Base-by-base conservation (phyloP, 768 basidiomycete genomes). In the Russula griseocarnosa region DNA sequence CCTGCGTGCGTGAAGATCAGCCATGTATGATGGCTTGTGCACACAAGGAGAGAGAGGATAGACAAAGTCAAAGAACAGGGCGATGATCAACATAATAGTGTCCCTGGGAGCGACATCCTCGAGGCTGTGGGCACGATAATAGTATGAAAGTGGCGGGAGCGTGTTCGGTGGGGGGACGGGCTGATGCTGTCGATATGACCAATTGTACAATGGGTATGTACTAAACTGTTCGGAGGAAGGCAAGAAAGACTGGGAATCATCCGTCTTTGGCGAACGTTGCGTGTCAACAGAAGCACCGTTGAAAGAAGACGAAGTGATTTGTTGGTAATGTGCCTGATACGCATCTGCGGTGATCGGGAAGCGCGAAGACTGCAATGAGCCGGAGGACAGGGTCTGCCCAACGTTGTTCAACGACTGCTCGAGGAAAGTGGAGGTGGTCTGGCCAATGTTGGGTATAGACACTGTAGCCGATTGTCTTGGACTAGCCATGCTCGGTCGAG, bases 31-130 rank as follows among this genome's bases (percentile, higher is more conserved):
- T 30, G 92, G 92, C 71, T 89, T 90, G 77, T 97, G 94, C 50
- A 97, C 77, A 73, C 90, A 93, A 6, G 94, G 94, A 10, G 91
- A 95, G 36, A 96, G 81, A 10, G 91, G 89, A 74, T 94, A 94
- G 54, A 95, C 91, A 72, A 92, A 96, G 73, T 95, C 94, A 72
- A 95, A 96, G 77, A 93, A 97, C 14, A 95, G 83, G 44, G 87
- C 82, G 66, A 94, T 86, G 69, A 96, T 89, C 63, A 90, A 83
- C 46, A 84, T 83, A 54, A 94, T 86, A 6, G 87, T 88, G 62
- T 90, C 87, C 58, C 90, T 81, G 22, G 90, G 88, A 11, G 92
- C 88, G 58, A 94, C 83, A 64, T 90, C 86, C 71, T 94, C 90
- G 52, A 96, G 77, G 38, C 88, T 81, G 70, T 86, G 87, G 1